These are phyloP conservation scores for Pyrenophora seminiperda DNA, from an alignment of 2,329 filamentous ascomycete genomes.

Conservation along the genomic window DNA sequence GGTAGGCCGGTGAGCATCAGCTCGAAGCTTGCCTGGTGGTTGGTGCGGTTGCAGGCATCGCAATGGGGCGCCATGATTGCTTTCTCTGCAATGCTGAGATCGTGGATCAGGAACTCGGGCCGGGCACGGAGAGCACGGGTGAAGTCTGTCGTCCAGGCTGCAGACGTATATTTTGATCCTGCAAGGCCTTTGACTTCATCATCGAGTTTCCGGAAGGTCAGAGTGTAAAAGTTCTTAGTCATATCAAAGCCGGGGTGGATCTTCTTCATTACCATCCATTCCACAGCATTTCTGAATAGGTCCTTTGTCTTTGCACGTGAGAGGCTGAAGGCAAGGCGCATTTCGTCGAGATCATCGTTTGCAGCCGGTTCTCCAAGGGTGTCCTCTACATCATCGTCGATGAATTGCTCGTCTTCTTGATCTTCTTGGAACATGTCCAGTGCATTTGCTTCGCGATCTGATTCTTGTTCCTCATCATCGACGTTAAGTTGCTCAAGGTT, in stretches of 20 bases:
- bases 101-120: slow-evolving; percentile 58
- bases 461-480: slow-evolving; percentile 31
- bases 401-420: slow-evolving; percentile 66
- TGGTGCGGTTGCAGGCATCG: slow-evolving; percentile 71
- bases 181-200: slow-evolving; percentile 72
- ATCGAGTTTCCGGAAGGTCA: slow-evolving; percentile 73
- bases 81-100: slow-evolving; percentile 26
- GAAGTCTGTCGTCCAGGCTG: slow-evolving; percentile 72
- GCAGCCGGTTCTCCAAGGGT: slow-evolving; percentile 53
- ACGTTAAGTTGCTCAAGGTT: slow-evolving; percentile 27
- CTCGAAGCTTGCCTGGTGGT: slow-evolving; percentile 69
- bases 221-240: slow-evolving; percentile 66
- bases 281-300: slow-evolving; percentile 74
- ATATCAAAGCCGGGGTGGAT: slow-evolving; percentile 72
- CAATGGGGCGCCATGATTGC: slow-evolving; percentile 53
- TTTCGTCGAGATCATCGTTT: slow-evolving; percentile 55
- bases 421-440: slow-evolving; percentile 58
- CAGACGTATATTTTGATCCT: slow-evolving; percentile 72
- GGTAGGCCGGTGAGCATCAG: slow-evolving; percentile 68
- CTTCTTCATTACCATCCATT: slow-evolving; percentile 82
- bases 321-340: slow-evolving; percentile 74
- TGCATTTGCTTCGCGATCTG: slow-evolving; percentile 35
- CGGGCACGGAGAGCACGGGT: slow-evolving; percentile 67
- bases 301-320: slow-evolving; percentile 71
- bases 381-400: slow-evolving; percentile 65